A percentile compares a stretch with the other conserved stretches of the same genome.
These are phyloP conservation scores for Pseudonitzschia multiseries DNA, from an alignment of 108 stramenopile genomes.

Conservation along the genomic window DNA sequence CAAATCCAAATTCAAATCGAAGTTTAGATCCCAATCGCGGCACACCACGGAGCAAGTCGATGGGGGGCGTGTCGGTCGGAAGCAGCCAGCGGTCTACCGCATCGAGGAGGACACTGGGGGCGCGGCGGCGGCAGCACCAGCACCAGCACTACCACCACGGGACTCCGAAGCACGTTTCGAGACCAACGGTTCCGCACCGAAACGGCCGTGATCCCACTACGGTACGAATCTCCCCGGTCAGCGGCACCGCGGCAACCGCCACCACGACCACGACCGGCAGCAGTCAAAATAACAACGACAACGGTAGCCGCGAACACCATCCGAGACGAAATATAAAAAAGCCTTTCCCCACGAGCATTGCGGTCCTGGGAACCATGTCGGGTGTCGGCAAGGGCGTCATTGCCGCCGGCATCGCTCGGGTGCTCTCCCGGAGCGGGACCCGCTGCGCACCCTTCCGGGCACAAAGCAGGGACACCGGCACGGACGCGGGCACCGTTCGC, in stretches of 20 bases:
- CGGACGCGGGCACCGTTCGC: no score
- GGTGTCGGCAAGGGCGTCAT: slow-evolving; percentile 38
- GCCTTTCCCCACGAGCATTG: no score
- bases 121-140: no score
- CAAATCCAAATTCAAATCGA: no score
- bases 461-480: slow-evolving; percentile 42
- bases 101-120: not conserved
- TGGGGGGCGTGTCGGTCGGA: not conserved
- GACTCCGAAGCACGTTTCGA: not conserved
- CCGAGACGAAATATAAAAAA: no score
- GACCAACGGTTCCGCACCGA: not conserved
- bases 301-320: not conserved
- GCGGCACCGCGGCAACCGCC: not conserved
- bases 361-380: slow-evolving; percentile 39
- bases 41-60: not conserved
- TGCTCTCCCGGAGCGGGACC: slow-evolving; percentile 27
- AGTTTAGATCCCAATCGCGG: not conserved
- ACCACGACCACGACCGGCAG: not conserved
- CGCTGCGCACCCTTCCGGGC: slow-evolving; percentile 41
- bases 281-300: not conserved
- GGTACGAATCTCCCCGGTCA: not conserved
- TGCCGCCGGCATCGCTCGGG: slow-evolving; percentile 37
- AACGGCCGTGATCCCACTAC: not conserved
- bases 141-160: no score
- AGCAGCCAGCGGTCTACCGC: not conserved